Evolutionary conservation across 768 basidiomycete species (phyloP).

Genomic region (Solioccasus polychromus): DNA sequence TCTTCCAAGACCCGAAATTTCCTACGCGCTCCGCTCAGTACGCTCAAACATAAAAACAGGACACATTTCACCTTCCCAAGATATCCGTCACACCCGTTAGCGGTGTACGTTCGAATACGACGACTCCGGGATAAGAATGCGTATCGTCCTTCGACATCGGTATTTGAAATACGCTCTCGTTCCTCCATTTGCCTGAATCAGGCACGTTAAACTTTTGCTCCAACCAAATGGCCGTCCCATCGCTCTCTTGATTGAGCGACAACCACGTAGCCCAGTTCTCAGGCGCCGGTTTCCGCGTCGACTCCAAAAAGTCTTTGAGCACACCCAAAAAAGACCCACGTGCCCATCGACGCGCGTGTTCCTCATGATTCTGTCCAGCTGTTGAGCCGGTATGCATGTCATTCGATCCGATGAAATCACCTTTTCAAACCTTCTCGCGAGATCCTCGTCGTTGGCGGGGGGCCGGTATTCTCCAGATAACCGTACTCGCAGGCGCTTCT

Average conservation of each 20-base stretch:
- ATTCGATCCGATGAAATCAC: conserved; percentile 32
- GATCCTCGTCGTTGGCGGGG: conserved; percentile 60
- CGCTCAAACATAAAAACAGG: not conserved
- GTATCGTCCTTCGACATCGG: conserved; percentile 30
- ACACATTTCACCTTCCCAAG: conserved; percentile 54
- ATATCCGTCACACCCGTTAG: conserved; percentile 60
- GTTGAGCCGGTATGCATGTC: conserved; percentile 1
- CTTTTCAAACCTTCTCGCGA: conserved; percentile 66
- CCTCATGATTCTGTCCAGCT: conserved; percentile 59
- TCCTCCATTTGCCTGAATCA: conserved; percentile 57
- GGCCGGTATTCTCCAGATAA: conserved; percentile 44
- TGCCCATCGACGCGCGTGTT: conserved; percentile 72
- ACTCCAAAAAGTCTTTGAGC: conserved; percentile 35
- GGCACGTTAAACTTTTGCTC: conserved; percentile 75
- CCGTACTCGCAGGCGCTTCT: conserved; percentile 34
- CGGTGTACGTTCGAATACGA: conserved; percentile 76
- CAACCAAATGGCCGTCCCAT: conserved; percentile 78
- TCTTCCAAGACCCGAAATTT: conserved; percentile 74
- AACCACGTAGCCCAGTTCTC: conserved; percentile 65
- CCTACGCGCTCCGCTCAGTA: conserved; percentile 32
- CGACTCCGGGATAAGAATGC: conserved; percentile 52
- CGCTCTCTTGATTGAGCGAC: conserved; percentile 69
- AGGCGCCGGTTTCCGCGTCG: conserved; percentile 31
- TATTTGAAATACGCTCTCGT: conserved; percentile 60
- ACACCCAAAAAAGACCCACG: conserved; percentile 60